Evolutionary conservation across 2,329 filamentous ascomycete species (phyloP).

Genomic region (Ceratocystis ficicola): DNA sequence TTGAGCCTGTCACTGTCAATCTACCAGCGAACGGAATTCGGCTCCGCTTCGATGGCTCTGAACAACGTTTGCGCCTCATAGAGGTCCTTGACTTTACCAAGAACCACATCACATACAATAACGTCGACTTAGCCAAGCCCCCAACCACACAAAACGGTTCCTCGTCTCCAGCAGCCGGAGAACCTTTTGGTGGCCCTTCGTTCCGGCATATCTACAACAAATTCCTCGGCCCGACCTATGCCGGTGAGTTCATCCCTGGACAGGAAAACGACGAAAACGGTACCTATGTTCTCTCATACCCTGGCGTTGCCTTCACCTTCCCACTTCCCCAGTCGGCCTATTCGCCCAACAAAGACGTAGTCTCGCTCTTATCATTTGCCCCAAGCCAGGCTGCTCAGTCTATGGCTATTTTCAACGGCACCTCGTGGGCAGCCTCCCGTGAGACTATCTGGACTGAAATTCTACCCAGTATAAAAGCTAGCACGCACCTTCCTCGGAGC

Average conservation of each 20-base stretch:
- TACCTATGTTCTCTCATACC: conserved; percentile 84
- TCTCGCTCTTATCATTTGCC: conserved; percentile 69
- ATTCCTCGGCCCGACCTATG: conserved; percentile 85
- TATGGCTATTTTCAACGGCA: conserved; percentile 83
- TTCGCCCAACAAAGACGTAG: conserved; percentile 66
- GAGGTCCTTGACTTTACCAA: conserved; percentile 86
- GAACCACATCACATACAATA: conserved; percentile 68
- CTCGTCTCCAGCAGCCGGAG: conserved; percentile 27
- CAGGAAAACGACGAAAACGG: conserved; percentile 40
- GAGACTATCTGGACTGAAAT: conserved; percentile 62
- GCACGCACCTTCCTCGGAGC: conserved; percentile 54
- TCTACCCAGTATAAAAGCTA: conserved; percentile 61
- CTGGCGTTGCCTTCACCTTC: conserved; percentile 88
- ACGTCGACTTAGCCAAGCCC: conserved; percentile 63
- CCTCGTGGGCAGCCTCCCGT: conserved; percentile 79
- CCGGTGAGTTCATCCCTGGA: conserved; percentile 69
- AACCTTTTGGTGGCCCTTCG: conserved; percentile 47
- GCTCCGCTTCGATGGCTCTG: conserved; percentile 82
- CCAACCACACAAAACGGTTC: conserved; percentile 26
- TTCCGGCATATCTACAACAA: conserved; percentile 88
- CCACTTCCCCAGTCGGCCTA: conserved; percentile 62
- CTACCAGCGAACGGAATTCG: conserved; percentile 80
- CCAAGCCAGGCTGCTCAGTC: conserved; percentile 64
- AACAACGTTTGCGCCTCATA: conserved; percentile 81
- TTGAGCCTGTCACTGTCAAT: conserved; percentile 59